Base-by-base conservation (phyloP, 2,329 filamentous ascomycete species). In the Microsporum canis region DNA sequence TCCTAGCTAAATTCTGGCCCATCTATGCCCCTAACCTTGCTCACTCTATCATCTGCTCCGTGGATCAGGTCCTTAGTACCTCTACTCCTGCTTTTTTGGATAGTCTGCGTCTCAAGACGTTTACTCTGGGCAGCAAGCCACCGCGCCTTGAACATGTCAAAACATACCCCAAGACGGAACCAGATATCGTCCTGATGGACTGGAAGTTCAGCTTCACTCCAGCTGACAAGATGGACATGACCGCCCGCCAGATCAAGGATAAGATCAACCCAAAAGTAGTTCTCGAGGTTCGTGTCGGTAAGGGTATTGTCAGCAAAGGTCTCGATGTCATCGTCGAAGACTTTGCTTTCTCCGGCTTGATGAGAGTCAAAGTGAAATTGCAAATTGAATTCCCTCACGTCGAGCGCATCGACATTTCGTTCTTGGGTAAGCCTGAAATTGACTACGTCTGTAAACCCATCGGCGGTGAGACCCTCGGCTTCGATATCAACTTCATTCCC, bases 191-290 rank as follows among this genome's bases (percentile, higher is more conserved):
- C 47, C 84, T 97, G 70, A 99, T 99, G 94, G 94, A 99, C 73
- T 99, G 94, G 94, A 96, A 95, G 70, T 99, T 99, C 76, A 97
- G 92, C 80, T 99, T 99, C 77, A 97, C 89, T 0, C 94, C 94
- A 38, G 97, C 94, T 67, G 95, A 99, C 73, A 88, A 84, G 2
- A 86, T 88, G 66, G 94, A 99, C 73, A 84, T 99, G 82, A 99
- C 94, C 1, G 80, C 87, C 1, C 85, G 88, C 63, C 94, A 99
- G 73, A 77, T 96, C 70, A 92, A 89, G 79, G 91, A 91, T 79
- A 96, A 96, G 79, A 84, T 97, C 74, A 97, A 99, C 71, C 94
- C 94, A 60, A 99, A 97, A 77, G 81, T 99, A 61, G 89, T 97
- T 8, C 83, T 99, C 31, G 94, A 99, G 73, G 91, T 99, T 61